Evolutionary conservation across 257 asterid genomes (phyloP), one percentile per base, ranked within the genome.

Genomic region (Ajuga chamaepitys): DNA sequence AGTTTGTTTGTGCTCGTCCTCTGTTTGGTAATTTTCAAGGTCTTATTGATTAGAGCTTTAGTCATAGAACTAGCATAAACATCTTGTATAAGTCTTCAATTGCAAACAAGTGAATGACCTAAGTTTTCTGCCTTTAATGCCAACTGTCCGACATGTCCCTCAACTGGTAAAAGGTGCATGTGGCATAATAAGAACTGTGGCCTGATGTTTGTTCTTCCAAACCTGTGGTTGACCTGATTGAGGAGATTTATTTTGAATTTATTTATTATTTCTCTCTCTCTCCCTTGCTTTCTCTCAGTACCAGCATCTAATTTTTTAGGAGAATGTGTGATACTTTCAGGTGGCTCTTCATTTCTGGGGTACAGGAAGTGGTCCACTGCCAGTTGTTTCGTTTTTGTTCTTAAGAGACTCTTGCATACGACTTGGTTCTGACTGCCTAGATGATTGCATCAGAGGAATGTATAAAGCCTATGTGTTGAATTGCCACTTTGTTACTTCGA

Each of bases 291-390:
- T 26, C 72, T 20, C 30, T 65, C 20, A 21, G 66, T 30, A 18
- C 51, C 46, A 57, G 17, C 44, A 62, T 52, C 54, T 50, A 9
- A 25, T 30, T 16, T 60, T 56, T 45, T 37, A 64, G 28, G 54
- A 58, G 0, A 60, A 66, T 21, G 14, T 24, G 61, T 10, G 58
- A 26, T 42, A 17, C 70, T 76, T 80, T 48, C 88, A 90, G 97
- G 96, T 80, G 74, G 89, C 87, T 59, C 93, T 88, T 78, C 97
- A 94, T 85, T 94, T 88, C 72, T 94, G 96, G 96, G 97, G 97
- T 64, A 90, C 96, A 0, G 96, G 95, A 14, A 87, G 91, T 24
- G 95, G 97, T 58, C 95, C 93, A 61, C 86, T 90, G 55, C 95
- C 99, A 25, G 88, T 88, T 70, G 96, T 80, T 74, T 88, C 97